These are phyloP conservation scores for Psilocybe subaeruginosa DNA, from an alignment of 768 basidiomycete genomes.

Conservation along the genomic window DNA sequence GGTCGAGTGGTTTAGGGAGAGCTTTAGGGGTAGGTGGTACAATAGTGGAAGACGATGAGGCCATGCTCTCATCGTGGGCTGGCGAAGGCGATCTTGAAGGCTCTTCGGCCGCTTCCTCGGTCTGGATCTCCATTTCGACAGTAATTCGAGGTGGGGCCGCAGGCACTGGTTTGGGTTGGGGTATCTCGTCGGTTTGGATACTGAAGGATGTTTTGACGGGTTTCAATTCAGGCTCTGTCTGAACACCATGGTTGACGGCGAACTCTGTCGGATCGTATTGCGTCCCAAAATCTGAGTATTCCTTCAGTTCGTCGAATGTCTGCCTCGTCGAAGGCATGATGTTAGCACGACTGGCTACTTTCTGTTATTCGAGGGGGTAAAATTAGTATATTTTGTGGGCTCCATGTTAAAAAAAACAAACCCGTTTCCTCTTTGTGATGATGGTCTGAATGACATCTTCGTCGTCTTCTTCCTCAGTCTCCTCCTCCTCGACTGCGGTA, in stretches of 20 bases:
- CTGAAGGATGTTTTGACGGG: constrained; percentile 48
- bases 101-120: constrained; percentile 46
- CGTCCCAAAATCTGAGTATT: constrained; percentile 74
- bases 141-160: constrained; percentile 39
- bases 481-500: constrained; percentile 45
- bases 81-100: constrained; percentile 50
- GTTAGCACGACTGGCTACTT: constrained; percentile 65
- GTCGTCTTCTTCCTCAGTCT: constrained; percentile 69
- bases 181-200: constrained; percentile 58
- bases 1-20: constrained; percentile 33
- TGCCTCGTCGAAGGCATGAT: constrained; percentile 43
- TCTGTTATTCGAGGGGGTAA: constrained; percentile 40
- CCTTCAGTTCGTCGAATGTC: constrained; percentile 66
- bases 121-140: constrained; percentile 68
- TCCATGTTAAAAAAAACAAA: constrained; percentile 28
- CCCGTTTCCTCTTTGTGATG: constrained; percentile 82
- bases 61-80: constrained; percentile 57
- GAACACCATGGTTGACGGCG: constrained; percentile 45
- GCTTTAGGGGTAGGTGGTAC: constrained; percentile 72
- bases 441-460: constrained; percentile 83
- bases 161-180: constrained; percentile 29
- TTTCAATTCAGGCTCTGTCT: constrained; percentile 66
- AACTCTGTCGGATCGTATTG: constrained; percentile 69
- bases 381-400: constrained; percentile 8
- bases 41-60: constrained; percentile 76